Evolutionary conservation across 192 early-diverging fungal species (phyloP), one percentile per base, ranked within the genome.

Genomic region (Backusella luteola): DNA sequence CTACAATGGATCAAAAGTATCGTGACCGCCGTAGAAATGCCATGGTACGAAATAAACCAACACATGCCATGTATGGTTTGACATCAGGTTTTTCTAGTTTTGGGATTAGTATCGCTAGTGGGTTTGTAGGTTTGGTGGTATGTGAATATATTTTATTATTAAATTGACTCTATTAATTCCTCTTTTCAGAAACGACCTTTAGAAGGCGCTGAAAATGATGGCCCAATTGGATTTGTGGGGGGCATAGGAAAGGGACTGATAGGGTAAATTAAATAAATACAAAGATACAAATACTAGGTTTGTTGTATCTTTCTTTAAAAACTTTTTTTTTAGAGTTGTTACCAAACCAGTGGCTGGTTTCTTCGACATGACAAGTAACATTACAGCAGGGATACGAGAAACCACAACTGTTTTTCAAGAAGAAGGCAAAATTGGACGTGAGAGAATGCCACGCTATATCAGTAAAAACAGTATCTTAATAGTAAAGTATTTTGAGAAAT

Each of bases 311-410:
- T 17, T 44, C 42, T 44, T 14, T 44, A 39, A 39, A 5, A 44
- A n/a, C 17, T 6, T 9, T 53, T n/a, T n/a, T 6, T 66, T 29
- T 69, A 81, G 96, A 8, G 90, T 90, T 0, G 90, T 95, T 17
- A 94, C 94, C 12, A 97, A 97, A 73, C 96, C 96, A 2, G 84
- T 95, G 1, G 90, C 93, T 9, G 96, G 94, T 8, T 87, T 95
- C 53, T 92, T 95, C 79, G 96, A 97, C 72, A 80, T 96, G 42
- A 93, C 94, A 1, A 92, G 90, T 3, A 93, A 93, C 72, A 91
- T 97, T 7, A 89, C 90, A 49, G 91, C 94, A 78, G 93, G 93
- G 38, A 93, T 96, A 74, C 83, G 89, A 46, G 94, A 95, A 81
- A 96, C 95, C 1, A 95, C 95, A 0, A 94, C 92, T 0, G 91